Percentiles rank a stretch among this genome's conserved stretches.
These are phyloP conservation scores for Phytophthora agathidicida DNA, from an alignment of 352 stramenopile genomes.

Conservation along the genomic window DNA sequence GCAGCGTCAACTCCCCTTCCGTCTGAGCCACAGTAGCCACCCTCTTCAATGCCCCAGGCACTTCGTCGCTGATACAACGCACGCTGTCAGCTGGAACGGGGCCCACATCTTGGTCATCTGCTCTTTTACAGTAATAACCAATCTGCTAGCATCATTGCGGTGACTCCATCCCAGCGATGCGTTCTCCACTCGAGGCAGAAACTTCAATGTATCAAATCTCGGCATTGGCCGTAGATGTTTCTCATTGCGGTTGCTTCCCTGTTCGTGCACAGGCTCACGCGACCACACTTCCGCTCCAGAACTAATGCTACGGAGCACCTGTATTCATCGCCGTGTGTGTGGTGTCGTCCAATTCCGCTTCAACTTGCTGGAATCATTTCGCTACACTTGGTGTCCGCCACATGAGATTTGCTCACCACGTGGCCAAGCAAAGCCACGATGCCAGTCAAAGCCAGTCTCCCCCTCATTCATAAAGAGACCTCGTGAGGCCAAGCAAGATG, in stretches of 20 bases:
- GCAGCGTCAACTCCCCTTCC: conserved; percentile 11
- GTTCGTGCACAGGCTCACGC: background rate
- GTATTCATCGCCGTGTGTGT: too few relatives aligned
- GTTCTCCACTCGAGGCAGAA: conserved; percentile 8
- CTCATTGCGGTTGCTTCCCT: conserved; percentile 15
- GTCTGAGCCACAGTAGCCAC: background rate
- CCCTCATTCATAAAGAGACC: conserved; percentile 6
- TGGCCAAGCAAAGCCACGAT: conserved; percentile 4
- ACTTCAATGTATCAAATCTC: background rate
- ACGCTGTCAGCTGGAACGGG: conserved; percentile 14
- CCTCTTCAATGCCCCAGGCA: conserved; percentile 17
- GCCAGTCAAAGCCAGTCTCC: conserved; percentile 20
- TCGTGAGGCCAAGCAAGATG: conserved; percentile 16
- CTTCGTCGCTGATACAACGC: conserved; percentile 9
- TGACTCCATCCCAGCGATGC: background rate
- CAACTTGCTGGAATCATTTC: conserved; percentile 14
- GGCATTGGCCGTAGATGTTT: conserved; percentile 7
- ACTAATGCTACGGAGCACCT: too few relatives aligned
- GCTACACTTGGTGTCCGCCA: background rate
- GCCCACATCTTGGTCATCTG: conserved; percentile 18
- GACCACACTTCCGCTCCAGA: conserved; percentile 30
- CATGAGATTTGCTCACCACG: too few relatives aligned
- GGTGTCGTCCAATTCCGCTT: too few relatives aligned
- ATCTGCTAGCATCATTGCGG: background rate
- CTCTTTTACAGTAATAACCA: background rate